Conservation (phyloP, 192 early-diverging fungal genomes). For the Coemansia sp. region DNA sequence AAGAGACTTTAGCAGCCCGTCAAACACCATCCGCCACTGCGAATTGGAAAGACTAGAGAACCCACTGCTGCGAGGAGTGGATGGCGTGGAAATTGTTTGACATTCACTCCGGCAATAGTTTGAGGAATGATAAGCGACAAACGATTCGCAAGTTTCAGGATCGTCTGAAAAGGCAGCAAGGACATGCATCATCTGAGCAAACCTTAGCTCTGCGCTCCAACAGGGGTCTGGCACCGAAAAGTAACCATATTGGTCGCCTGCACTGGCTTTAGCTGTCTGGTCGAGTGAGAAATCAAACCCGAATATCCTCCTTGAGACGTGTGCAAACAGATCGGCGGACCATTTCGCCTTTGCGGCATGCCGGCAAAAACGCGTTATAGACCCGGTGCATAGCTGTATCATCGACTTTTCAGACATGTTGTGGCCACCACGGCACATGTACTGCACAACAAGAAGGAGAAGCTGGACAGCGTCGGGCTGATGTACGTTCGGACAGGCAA, state of each 20-base stretch:
- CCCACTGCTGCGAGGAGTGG: too few relatives aligned
- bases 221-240: conserved; percentile 10
- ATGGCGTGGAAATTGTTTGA: not conserved
- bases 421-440: conserved; percentile 6
- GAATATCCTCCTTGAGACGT: not conserved
- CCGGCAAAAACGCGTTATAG: conserved; percentile 26
- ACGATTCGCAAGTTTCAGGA: not conserved
- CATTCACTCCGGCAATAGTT: not conserved
- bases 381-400: conserved; percentile 4
- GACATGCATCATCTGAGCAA: conserved; percentile 21
- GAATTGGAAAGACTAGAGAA: conserved; percentile 19
- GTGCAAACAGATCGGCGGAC: conserved; percentile 27
- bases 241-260: not conserved
- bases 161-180: conserved; percentile 22
- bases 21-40: conserved; percentile 31
- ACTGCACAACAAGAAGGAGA: conserved; percentile 27
- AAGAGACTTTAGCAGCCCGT: conserved; percentile 19
- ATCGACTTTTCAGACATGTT: conserved; percentile 8
- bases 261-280: not conserved
- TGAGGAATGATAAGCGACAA: conserved; percentile 12
- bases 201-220: conserved; percentile 36
- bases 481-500: conserved; percentile 5
- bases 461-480: conserved; percentile 18
- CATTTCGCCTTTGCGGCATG: conserved; percentile 20
- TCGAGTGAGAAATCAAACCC: not conserved